Evolutionary conservation across 1,284 basidiomycete species (phyloP), one percentile per base, ranked within the genome.

Genomic region (Anthracocystis walkeri): DNA sequence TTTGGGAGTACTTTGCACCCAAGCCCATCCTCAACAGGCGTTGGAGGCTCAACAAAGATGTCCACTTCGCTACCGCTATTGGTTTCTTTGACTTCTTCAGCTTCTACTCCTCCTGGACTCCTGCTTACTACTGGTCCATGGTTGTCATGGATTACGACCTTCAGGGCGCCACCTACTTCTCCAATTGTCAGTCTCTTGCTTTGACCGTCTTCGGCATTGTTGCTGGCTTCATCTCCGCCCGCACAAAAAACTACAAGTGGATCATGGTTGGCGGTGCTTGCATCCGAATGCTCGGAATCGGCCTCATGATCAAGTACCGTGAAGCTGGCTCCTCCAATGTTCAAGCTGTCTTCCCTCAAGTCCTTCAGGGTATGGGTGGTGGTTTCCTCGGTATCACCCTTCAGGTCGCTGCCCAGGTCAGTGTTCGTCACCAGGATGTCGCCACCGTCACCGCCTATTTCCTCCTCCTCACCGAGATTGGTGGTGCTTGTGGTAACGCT

Each of bases 381-480:
- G 83, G 81, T 8, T 74, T 84, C 58, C 65, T 82, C 35, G 83
- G 83, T 51, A 67, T 83, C 54, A 74, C 75, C 16, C 62, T 84
- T 11, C 78, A 82, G 53, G 77, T 83, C 14, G 73, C 80, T 16
- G 77, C 83, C 8, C 83, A 85, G 61, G 79, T 85, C 41, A 77
- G 75, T 29, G 83, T 85, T 21, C 82, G 75, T 12, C 83, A 85
- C 65, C 82, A 83, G 58, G 81, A 84, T 38, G 83, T 84, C 10
- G 82, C 83, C 31, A 81, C 81, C 55, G 83, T 85, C 53, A 84
- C 83, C n/a, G 78, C 82, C 18, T 82, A 81, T 55, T 78, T 84
- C 65, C 63, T 85, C 11, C 75, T 84, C 10, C 57, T 81, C 53
- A 78, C 79, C 52, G 77, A 80, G 51, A 76, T 85, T 38, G 83